phyloP scores from a whole-genome alignment of 805 yeast species.

The Lipomyces mesembrius region DNA sequence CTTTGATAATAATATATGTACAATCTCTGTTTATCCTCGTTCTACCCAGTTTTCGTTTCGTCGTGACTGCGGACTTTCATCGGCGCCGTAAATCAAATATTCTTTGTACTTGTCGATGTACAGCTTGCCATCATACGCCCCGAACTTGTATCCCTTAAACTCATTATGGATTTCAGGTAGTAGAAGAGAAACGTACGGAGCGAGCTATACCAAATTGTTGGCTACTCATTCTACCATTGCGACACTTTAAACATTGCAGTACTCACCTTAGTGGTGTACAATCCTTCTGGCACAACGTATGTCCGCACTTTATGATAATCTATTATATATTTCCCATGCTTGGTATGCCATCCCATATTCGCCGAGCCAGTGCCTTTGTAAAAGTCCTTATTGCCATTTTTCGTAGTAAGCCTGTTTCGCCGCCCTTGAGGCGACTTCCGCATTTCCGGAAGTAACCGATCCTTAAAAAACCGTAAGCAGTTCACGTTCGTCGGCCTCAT shows the following conservation, averaged over 20 bases:
- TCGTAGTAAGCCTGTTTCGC: slow-evolving; percentile 75
- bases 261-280: slow-evolving; percentile 41
- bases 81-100: slow-evolving; percentile 72
- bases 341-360: slow-evolving; percentile 83
- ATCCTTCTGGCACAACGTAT: slow-evolving; percentile 73
- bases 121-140: slow-evolving; percentile 73
- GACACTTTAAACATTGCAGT: slow-evolving; percentile 10
- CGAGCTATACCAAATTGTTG: slow-evolving; percentile 49
- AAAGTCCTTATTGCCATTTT: slow-evolving; percentile 90
- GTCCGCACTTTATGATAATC: slow-evolving; percentile 89
- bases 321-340: slow-evolving; percentile 72
- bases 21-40: slow-evolving; percentile 34
- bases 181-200: slow-evolving; percentile 77
- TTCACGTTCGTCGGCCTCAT: slow-evolving; percentile 18
- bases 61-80: slow-evolving; percentile 41
- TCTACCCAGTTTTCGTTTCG: slow-evolving; percentile 39
- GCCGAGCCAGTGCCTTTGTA: slow-evolving; percentile 97
- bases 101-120: slow-evolving; percentile 74
- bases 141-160: slow-evolving; percentile 70
- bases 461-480: slow-evolving; percentile 16
- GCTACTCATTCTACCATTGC: neutral
- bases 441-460: slow-evolving; percentile 21
- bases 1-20: neutral
- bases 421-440: slow-evolving; percentile 12
- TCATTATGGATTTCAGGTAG: slow-evolving; percentile 71